Evolutionary conservation across 2,329 filamentous ascomycete genomes (phyloP), one percentile per base, ranked within the genome.

Genomic region (Colletotrichum sp.): DNA sequence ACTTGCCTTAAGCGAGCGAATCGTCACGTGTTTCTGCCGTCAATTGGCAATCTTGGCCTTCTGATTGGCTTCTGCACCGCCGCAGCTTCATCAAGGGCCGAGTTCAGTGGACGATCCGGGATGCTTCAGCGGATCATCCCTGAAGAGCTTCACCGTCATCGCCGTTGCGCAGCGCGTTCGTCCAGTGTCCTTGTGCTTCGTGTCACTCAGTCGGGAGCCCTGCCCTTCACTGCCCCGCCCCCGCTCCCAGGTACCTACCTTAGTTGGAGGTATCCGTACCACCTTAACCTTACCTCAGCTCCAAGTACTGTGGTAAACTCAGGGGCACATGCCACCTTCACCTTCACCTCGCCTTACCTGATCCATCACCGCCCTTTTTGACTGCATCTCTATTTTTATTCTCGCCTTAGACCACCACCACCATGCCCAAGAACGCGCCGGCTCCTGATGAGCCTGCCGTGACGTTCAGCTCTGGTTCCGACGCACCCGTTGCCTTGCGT

Each of bases 401-500:
- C 44, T 52, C 10, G 4, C 44, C 70, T 44, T 68, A 62, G 57
- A 57, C 57, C n/a, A 39, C 24, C 36, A 52, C 44, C 52, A 57
- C 28, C 39, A 78, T 78, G 77, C 72, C 76, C 12, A 77, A 71
- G 52, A 76, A 76, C 52, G 32, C 67, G 18, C 76, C 76, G 24
- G 69, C 72, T 55, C 72, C 73, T 4, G 77, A 78, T 28, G 67
- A 75, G 69, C 78, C 78, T 16, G 55, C 66, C 12, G 78, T 83
- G 13, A 85, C 83, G 4, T 85, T 81, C 74, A 80, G 79, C 71
- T 83, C 82, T 5, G 83, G 82, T 34, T 76, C 78, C 7, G 72
- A 78, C 10, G 78, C 80, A 5, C 80, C 83, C 16, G 94, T 95
- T 60, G 94, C 95, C 82, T 86, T 98, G 67, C 92, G 96, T n/a